These are phyloP conservation scores for Grosmannia serpens DNA, from an alignment of 2,329 filamentous ascomycete genomes.

Conservation along the genomic window DNA sequence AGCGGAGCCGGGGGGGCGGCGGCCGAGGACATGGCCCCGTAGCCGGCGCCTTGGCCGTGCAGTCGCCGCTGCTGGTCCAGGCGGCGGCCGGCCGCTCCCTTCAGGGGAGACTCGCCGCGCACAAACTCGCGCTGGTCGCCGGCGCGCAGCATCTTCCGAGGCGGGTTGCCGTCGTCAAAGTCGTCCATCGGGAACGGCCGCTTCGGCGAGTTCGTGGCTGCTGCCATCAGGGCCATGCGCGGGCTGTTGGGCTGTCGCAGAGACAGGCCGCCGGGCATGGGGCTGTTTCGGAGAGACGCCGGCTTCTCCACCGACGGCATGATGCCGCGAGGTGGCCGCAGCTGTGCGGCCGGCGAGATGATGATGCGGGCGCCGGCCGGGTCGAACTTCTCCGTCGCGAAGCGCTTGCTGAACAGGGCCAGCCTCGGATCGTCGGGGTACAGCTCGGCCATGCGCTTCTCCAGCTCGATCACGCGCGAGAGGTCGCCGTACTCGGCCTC, in stretches of 20 bases:
- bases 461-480: slow-evolving; percentile 78
- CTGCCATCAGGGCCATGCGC: neutral
- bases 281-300: slow-evolving; percentile 32
- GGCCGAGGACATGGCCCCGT: slow-evolving; percentile 19
- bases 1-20: slow-evolving; percentile 46
- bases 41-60: slow-evolving; percentile 30
- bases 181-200: slow-evolving; percentile 57
- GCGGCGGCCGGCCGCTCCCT: slow-evolving; percentile 76
- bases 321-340: slow-evolving; percentile 43
- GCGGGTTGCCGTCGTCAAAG: slow-evolving; percentile 59
- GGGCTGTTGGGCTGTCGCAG: slow-evolving; percentile 7
- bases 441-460: slow-evolving; percentile 86
- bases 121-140: slow-evolving; percentile 71
- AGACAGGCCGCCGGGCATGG: slow-evolving; percentile 22
- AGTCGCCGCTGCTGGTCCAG: slow-evolving; percentile 65
- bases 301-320: slow-evolving; percentile 40
- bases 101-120: slow-evolving; percentile 84
- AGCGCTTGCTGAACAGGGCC: slow-evolving; percentile 64
- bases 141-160: slow-evolving; percentile 67
- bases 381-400: slow-evolving; percentile 63
- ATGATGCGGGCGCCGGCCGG: slow-evolving; percentile 72
- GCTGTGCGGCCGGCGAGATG: slow-evolving; percentile 69
- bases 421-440: slow-evolving; percentile 79
- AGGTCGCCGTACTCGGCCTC: slow-evolving; percentile 92
- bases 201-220: slow-evolving; percentile 44